Base-by-base conservation (phyloP, 192 early-diverging fungal species). In the Backusella morwellensis region DNA sequence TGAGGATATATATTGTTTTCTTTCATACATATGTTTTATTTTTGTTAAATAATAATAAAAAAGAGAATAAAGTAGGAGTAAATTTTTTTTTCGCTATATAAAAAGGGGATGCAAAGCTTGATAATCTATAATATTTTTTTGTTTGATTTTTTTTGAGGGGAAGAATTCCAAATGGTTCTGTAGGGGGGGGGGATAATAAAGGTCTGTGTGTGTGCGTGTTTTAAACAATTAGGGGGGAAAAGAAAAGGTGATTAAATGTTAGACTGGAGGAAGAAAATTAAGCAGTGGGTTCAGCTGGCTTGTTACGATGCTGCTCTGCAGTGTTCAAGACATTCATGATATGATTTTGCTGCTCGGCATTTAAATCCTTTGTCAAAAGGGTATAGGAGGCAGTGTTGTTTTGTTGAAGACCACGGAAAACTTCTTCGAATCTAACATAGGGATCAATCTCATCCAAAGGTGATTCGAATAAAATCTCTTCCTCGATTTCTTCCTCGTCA, bases 391-490 rank as follows among this genome's bases (percentile, higher is more conserved):
- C 76, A 4, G 85, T 81, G 74, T 88, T 89, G 67, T 80, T 83
- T 78, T 88, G 89, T 77, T 90, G 87, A n/a, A 90, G 76, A 69
- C 77, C 76, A 38, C 85, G 78, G 67, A 95, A 91, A 70, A 86
- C 86, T 75, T 91, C 89, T 63, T 91, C 88, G 82, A 95, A 91
- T 70, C 85, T 84, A 38, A 92, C 78, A 80, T 94, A 94, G 6
- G 91, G 88, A 79, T 95, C 88, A 63, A 95, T 78, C 63, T 89
- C 84, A 79, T 95, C 94, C 72, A 95, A 81, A 23, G 93, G 93
- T 40, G 92, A 91, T 78, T 94, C 92, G 44, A 94, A 92, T 32
- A 90, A 83, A 29, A 92, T 87, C 78, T 94, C 92, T 77, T 95
- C 94, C 44, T 93, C 87, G 44, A 94, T 82, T 19, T 84, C 86